These are phyloP conservation scores for Penicillium thymicola DNA, from an alignment of 2,329 filamentous ascomycete genomes.

Conservation along the genomic window DNA sequence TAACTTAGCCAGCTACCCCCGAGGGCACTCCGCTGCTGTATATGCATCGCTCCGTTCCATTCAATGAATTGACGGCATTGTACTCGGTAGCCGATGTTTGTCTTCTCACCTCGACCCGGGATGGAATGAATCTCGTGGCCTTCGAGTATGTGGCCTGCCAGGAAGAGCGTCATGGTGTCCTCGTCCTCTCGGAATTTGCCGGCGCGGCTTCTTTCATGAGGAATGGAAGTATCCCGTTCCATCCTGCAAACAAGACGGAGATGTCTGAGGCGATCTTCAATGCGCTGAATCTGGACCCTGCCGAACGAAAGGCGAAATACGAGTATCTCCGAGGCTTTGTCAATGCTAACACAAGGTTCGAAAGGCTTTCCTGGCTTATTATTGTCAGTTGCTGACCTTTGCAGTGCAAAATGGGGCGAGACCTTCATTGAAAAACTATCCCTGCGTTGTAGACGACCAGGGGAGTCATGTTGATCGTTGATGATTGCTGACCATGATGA, in stretches of 20 bases:
- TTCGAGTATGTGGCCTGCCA: constrained; percentile 97
- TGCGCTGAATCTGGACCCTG: constrained; percentile 79
- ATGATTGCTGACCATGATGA: background rate
- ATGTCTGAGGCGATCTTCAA: constrained; percentile 82
- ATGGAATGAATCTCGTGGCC: constrained; percentile 96
- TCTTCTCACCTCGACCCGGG: constrained; percentile 81
- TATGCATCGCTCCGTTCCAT: constrained; percentile 87
- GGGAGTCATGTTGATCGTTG: constrained; percentile 3
- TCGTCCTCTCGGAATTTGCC: constrained; percentile 92
- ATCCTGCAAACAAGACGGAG: constrained; percentile 94
- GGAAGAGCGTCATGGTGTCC: constrained; percentile 76
- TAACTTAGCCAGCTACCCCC: constrained; percentile 61
- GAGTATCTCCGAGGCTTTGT: constrained; percentile 84
- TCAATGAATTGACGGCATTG: constrained; percentile 87
- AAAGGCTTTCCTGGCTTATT: background rate
- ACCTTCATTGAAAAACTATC: constrained; percentile 28
- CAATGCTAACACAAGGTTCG: constrained; percentile 79
- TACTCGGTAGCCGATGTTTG: constrained; percentile 88
- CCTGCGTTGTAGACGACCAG: constrained; percentile 8
- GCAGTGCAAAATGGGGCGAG: constrained; percentile 35
- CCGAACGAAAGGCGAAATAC: constrained; percentile 76
- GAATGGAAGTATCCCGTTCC: constrained; percentile 83
- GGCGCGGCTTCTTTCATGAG: constrained; percentile 83
- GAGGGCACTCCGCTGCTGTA: constrained; percentile 97
- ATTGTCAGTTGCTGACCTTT: background rate